phyloP scores from a whole-genome alignment of 441 rosid genomes.

The Manihot esculenta region DNA sequence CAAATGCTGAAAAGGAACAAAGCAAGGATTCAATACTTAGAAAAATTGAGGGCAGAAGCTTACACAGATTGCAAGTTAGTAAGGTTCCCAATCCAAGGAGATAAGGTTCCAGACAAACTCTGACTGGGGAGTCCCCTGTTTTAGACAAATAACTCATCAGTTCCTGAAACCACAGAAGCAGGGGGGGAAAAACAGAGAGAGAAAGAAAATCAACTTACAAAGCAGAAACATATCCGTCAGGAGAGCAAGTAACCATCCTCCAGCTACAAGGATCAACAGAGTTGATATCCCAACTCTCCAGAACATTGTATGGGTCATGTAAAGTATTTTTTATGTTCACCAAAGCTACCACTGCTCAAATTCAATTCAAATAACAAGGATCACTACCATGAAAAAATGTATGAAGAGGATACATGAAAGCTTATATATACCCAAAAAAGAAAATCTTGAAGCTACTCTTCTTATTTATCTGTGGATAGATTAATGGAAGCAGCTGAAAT shows the following conservation, averaged over 20 bases:
- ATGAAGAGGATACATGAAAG: background rate
- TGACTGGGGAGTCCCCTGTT: constrained; percentile 92
- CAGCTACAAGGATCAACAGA: constrained; percentile 99
- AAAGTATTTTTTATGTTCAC: constrained; percentile 69
- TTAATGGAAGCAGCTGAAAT: constrained; percentile 13
- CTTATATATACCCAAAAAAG: background rate
- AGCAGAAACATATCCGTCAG: constrained; percentile 75
- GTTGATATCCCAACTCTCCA: constrained; percentile 87
- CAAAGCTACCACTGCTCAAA: constrained; percentile 83
- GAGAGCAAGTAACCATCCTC: constrained; percentile 87
- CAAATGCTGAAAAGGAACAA: constrained; percentile 10
- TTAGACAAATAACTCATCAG: constrained; percentile 12
- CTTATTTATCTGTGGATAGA: background rate
- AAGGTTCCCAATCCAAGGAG: constrained; percentile 82
- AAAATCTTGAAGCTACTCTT: constrained; percentile 19
- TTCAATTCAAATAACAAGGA: constrained; percentile 12
- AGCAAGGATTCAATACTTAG: background rate
- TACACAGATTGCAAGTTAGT: constrained; percentile 80
- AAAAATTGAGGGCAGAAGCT: constrained; percentile 28
- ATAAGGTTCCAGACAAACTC: constrained; percentile 82
- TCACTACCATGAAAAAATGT: constrained; percentile 2
- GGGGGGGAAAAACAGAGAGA: background rate
- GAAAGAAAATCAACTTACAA: constrained; percentile 51
- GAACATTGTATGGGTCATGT: constrained; percentile 78
- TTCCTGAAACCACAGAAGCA: background rate